A percentile compares a stretch with the other conserved stretches of the same genome.
phyloP scores from a whole-genome alignment of 148 eudicot genomes.

The Fagopyrum esculentum region DNA sequence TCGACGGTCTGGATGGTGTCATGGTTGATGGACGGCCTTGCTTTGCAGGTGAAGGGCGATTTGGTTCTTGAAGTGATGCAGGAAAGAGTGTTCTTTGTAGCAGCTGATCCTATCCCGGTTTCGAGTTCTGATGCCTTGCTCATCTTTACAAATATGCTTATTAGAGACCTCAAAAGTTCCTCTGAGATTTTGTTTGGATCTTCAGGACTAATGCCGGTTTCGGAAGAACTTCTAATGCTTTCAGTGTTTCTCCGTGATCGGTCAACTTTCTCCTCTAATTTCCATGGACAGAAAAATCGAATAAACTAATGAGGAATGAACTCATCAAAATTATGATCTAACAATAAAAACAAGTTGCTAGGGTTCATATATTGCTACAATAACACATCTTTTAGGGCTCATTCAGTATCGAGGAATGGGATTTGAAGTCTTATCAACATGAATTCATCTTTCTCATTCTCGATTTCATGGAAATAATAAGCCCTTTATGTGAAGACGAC shows the following conservation, averaged over 20 bases:
- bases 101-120: conserved; percentile 28
- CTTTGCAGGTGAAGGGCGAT: conserved; percentile 48
- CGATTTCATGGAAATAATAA: no score
- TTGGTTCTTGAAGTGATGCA: conserved; percentile 63
- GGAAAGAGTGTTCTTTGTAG: conserved; percentile 34
- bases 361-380: no score
- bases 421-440: not conserved
- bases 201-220: not conserved
- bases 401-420: not conserved
- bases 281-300: not conserved
- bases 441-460: not conserved
- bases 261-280: not conserved
- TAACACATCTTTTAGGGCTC: no score
- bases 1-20: conserved; percentile 26
- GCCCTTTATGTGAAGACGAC: no score
- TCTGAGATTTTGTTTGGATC: conserved; percentile 73
- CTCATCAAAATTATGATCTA: no score
- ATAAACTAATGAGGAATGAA: no score
- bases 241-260: not conserved
- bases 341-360: no score
- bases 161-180: conserved; percentile 67
- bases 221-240: no score
- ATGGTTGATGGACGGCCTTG: conserved; percentile 34
- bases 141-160: conserved; percentile 55
- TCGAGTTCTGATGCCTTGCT: conserved; percentile 29